Conservation (phyloP, 164 flowering plant species). For the Pachysandra terminalis region DNA sequence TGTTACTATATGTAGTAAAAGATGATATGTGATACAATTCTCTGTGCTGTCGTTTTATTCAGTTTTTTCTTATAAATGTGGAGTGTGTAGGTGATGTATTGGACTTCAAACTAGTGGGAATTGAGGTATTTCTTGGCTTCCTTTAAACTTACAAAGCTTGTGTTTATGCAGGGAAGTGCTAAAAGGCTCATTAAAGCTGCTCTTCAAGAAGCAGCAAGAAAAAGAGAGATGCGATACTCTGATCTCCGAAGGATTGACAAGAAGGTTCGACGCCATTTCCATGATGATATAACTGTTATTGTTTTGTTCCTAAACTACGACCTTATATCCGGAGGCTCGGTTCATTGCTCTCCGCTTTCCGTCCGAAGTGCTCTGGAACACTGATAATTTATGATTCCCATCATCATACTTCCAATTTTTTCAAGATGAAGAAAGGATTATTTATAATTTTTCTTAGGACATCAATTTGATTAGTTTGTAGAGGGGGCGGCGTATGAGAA, state of each 20-base stretch:
- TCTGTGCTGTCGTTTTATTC: neutral
- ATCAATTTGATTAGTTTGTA: too few relatives aligned
- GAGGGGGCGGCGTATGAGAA: too few relatives aligned
- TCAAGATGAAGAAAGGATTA: too few relatives aligned
- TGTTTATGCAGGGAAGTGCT: slow-evolving; percentile 57
- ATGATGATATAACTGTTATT: slow-evolving; percentile 74
- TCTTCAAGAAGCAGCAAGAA: slow-evolving; percentile 74
- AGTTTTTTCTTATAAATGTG: neutral
- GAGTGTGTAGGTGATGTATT: neutral
- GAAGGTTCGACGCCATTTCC: slow-evolving; percentile 76
- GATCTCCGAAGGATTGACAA: slow-evolving; percentile 66
- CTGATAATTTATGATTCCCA: slow-evolving; percentile 9
- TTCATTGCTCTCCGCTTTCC: slow-evolving; percentile 42
- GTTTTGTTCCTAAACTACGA: slow-evolving; percentile 67
- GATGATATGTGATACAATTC: neutral
- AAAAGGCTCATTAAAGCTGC: slow-evolving; percentile 75
- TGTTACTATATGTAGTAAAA: too few relatives aligned
- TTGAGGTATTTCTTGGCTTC: neutral
- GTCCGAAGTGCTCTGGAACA: slow-evolving; percentile 61
- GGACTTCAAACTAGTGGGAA: neutral
- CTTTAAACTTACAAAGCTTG: slow-evolving; percentile 3
- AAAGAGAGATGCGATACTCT: slow-evolving; percentile 70
- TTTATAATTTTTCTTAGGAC: too few relatives aligned
- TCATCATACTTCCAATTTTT: neutral
- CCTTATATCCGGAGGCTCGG: slow-evolving; percentile 41